phyloP scores from a whole-genome alignment of 1,139 yeast genomes.

The Sugiyamaella neomexicana region DNA sequence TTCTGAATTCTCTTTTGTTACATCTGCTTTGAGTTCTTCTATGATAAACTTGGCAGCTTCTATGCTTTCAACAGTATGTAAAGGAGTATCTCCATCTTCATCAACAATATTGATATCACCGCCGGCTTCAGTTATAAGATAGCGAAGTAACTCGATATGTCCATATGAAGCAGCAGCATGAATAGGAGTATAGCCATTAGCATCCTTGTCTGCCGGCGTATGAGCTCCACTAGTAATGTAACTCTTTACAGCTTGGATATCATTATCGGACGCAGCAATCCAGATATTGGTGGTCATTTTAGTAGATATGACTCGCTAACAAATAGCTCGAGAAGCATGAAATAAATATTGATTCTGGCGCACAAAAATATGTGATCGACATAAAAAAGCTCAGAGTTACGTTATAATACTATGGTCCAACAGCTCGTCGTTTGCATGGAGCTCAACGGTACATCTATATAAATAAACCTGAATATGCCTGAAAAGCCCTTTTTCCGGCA shows the following conservation, averaged over 20 bases:
- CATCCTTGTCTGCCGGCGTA: constrained; percentile 74
- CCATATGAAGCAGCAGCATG: constrained; percentile 98
- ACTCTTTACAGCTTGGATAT: constrained; percentile 56
- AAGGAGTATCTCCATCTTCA: constrained; percentile 90
- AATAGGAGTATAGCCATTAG: constrained; percentile 91
- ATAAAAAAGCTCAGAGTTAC: not conserved
- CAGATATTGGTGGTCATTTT: constrained; percentile 59
- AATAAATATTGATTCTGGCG: not conserved
- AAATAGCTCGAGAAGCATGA: not conserved
- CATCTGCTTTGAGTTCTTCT: constrained; percentile 67
- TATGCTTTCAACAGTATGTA: constrained; percentile 82
- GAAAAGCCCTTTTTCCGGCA: no score
- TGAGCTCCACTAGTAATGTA: constrained; percentile 52
- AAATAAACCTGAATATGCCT: no score
- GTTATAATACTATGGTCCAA: not conserved
- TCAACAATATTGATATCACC: constrained; percentile 86
- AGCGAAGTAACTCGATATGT: constrained; percentile 63
- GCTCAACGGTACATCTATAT: not conserved
- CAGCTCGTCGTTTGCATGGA: no score
- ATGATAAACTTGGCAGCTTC: constrained; percentile 64
- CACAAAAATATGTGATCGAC: constrained; percentile 1
- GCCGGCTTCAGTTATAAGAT: constrained; percentile 54
- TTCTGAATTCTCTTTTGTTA: constrained; percentile 61
- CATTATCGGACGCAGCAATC: constrained; percentile 93
- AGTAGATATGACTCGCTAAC: no score